phyloP scores from a whole-genome alignment of 163 green algal species.

The Trebouxia gelatinosa region DNA sequence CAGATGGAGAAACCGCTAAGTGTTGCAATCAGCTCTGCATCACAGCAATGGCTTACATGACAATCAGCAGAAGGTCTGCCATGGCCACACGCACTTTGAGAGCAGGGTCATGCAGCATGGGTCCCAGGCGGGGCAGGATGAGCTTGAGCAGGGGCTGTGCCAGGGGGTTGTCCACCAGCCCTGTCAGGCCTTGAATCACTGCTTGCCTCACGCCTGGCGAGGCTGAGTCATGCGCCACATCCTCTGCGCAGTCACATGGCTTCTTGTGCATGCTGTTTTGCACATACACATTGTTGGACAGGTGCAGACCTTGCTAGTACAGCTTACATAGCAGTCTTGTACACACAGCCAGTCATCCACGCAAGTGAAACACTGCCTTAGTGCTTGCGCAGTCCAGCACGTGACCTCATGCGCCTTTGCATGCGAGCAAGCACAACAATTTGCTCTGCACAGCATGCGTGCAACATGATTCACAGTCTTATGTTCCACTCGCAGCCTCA shows the following conservation, averaged over 20 bases:
- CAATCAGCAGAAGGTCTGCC: constrained; percentile 59
- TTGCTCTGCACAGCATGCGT: too few species aligned
- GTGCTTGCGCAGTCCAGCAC: too few species aligned
- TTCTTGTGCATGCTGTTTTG: background rate
- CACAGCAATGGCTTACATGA: constrained; percentile 38
- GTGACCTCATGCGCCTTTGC: too few species aligned
- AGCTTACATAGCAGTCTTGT: background rate
- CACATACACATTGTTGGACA: background rate
- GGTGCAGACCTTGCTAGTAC: background rate
- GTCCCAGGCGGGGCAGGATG: constrained; percentile 59
- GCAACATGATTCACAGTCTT: too few species aligned
- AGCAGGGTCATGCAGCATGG: constrained; percentile 59
- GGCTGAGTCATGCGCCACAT: constrained; percentile 70
- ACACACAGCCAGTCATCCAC: too few species aligned
- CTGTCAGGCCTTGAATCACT: constrained; percentile 56
- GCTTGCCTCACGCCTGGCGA: constrained; percentile 56
- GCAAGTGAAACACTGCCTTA: too few species aligned
- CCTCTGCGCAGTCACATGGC: too few species aligned
- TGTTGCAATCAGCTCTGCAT: background rate
- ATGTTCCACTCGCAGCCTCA: too few species aligned
- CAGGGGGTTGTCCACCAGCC: constrained; percentile 69
- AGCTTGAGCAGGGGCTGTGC: constrained; percentile 72
- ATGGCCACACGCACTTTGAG: constrained; percentile 60
- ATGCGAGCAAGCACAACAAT: too few species aligned
- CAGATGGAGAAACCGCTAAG: background rate